These are phyloP conservation scores for Rhypophila decipiens DNA, from an alignment of 495 filamentous ascomycete species.

Conservation along the genomic window DNA sequence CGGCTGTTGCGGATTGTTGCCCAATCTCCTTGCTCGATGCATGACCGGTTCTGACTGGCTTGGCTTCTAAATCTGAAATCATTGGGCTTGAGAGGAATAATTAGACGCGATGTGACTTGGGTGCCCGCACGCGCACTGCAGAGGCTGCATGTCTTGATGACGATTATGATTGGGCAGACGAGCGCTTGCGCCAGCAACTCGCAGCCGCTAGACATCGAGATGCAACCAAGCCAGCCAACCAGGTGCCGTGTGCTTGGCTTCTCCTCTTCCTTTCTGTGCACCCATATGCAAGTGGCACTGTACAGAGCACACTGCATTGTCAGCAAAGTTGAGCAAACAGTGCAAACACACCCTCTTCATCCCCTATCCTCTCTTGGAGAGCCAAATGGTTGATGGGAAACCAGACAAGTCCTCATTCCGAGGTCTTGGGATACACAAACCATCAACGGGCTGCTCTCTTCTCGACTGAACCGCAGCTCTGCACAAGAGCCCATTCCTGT, in stretches of 20 bases:
- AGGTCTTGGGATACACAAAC: no score
- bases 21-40: neutral
- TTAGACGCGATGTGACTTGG: conserved; percentile 33
- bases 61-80: conserved; percentile 10
- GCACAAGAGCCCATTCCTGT: no score
- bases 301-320: neutral
- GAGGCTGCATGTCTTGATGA: neutral
- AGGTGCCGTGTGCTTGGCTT: neutral
- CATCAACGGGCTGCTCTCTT: no score
- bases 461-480: no score
- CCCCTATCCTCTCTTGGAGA: no score
- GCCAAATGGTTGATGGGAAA: no score
- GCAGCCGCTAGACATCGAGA: conserved; percentile 7
- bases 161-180: conserved; percentile 13
- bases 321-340: no score
- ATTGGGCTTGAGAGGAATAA: conserved; percentile 3
- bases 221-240: neutral
- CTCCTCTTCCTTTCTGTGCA: neutral
- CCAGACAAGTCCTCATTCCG: no score
- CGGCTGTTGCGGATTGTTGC: no score
- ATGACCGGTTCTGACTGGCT: neutral
- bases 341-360: no score
- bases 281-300: no score
- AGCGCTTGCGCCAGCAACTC: conserved; percentile 30
- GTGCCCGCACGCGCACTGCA: conserved; percentile 14